A percentile compares a stretch with the other conserved stretches of the same genome.
phyloP scores from a whole-genome alignment of 306 rosid genomes.

The Hylodesmum podocarpum region DNA sequence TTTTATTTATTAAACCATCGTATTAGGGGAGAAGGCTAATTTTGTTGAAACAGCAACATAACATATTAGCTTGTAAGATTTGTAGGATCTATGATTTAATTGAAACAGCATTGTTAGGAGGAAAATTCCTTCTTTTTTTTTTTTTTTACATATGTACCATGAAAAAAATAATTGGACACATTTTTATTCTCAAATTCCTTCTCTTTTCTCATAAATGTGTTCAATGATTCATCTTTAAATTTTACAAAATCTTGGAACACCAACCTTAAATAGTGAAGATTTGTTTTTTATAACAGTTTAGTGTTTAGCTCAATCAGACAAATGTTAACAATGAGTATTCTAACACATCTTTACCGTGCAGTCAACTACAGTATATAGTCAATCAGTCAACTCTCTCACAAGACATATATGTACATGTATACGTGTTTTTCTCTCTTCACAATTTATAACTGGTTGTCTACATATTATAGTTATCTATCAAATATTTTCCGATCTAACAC shows the following conservation, averaged over 20 bases:
- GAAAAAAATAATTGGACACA: background rate
- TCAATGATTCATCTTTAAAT: background rate
- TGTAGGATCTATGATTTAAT: background rate
- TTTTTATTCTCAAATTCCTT: background rate
- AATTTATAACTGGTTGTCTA: no score
- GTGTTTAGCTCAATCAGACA: no score
- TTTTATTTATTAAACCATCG: conserved; percentile 17
- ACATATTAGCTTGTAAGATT: background rate
- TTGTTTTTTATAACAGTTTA: no score
- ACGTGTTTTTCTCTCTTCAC: no score
- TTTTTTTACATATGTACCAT: background rate
- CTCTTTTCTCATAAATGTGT: background rate
- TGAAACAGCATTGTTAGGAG: background rate
- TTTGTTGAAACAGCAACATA: conserved; percentile 14
- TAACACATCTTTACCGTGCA: no score
- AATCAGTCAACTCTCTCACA: no score
- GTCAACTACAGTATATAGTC: no score
- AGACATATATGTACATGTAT: no score
- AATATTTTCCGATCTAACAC: background rate
- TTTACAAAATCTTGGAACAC: no score
- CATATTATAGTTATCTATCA: no score
- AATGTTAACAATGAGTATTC: no score
- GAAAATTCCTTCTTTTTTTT: background rate
- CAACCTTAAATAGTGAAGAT: no score
- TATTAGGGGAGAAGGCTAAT: background rate